These are phyloP conservation scores for Pleurotus tuber-regium DNA, from an alignment of 768 basidiomycete species.

Conservation along the genomic window DNA sequence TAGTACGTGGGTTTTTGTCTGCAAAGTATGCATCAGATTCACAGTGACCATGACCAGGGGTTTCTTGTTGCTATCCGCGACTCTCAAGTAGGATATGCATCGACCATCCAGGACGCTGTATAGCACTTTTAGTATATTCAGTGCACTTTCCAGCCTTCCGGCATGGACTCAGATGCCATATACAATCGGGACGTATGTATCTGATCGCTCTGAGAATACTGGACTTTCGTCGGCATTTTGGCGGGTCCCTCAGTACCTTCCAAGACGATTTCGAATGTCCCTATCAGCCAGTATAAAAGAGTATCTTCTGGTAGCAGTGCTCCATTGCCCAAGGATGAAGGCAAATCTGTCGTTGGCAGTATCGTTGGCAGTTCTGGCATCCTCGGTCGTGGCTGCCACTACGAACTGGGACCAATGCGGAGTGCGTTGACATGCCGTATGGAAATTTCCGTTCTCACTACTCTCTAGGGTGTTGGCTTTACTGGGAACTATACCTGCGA, in stretches of 20 bases:
- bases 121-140: no score
- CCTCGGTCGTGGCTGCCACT: constrained; percentile 20
- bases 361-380: background rate
- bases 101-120: no score
- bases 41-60: no score
- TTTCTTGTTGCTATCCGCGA: no score
- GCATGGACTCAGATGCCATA: background rate
- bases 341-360: background rate
- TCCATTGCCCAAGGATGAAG: background rate
- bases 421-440: constrained; percentile 31
- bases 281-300: no score
- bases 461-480: background rate
- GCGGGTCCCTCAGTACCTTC: no score
- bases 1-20: no score
- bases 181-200: background rate
- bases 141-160: background rate
- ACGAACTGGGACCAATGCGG: constrained; percentile 27
- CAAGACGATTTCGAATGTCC: no score
- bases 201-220: background rate
- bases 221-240: background rate
- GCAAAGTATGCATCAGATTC: no score
- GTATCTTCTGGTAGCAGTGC: no score
- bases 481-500: constrained; percentile 1
- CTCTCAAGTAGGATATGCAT: no score
- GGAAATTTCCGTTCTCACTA: constrained; percentile 20